phyloP scores from a whole-genome alignment of 2,329 filamentous ascomycete genomes.

The Monilinia laxa region DNA sequence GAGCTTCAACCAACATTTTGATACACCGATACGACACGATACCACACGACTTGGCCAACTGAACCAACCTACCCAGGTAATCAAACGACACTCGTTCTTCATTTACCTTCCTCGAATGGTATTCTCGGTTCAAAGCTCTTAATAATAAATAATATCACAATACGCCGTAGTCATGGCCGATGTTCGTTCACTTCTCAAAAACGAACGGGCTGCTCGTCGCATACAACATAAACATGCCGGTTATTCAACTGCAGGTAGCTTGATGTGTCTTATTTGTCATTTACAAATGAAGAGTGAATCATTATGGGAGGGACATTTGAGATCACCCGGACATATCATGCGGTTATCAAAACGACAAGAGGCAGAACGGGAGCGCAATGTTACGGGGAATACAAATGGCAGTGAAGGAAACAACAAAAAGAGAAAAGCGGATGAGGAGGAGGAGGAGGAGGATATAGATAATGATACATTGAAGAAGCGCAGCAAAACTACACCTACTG shows the following conservation, averaged over 20 bases:
- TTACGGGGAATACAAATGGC: background rate
- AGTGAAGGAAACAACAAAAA: constrained; percentile 45
- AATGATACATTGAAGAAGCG: constrained; percentile 48
- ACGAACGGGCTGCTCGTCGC: constrained; percentile 71
- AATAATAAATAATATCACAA: background rate
- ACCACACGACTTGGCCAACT: background rate
- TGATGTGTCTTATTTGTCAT: constrained; percentile 67
- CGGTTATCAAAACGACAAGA: constrained; percentile 40
- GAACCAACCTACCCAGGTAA: background rate
- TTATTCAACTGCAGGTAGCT: constrained; percentile 66
- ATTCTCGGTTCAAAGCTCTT: background rate
- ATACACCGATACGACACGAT: background rate
- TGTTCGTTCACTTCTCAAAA: constrained; percentile 74
- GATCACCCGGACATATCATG: constrained; percentile 47
- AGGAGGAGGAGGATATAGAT: constrained; percentile 39
- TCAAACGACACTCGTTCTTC: background rate
- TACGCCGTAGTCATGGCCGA: constrained; percentile 72
- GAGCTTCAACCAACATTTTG: background rate
- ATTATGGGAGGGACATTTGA: constrained; percentile 64
- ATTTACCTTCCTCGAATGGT: background rate
- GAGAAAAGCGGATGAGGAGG: constrained; percentile 48
- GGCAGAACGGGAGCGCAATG: constrained; percentile 17
- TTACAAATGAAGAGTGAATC: constrained; percentile 63
- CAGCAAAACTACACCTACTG: constrained; percentile 42
- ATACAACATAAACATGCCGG: constrained; percentile 68